These are phyloP conservation scores for Paramecium caudatum DNA, from an alignment of 73 alveolate genomes.

Conservation along the genomic window DNA sequence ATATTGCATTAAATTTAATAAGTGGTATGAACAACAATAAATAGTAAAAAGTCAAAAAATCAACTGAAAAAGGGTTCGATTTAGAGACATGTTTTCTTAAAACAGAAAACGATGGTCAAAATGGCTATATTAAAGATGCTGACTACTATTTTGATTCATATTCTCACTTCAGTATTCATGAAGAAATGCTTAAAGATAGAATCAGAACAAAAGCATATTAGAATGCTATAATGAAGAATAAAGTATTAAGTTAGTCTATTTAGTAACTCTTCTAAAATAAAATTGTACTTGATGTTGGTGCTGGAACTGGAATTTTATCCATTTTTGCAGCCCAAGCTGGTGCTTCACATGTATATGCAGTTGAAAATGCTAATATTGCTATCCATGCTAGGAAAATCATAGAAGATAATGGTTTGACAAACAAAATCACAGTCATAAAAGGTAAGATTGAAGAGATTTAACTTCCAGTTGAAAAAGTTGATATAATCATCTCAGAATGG, in stretches of 20 bases:
- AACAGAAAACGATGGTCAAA: neutral
- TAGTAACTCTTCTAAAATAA: slow-evolving; percentile 89
- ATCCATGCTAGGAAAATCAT: slow-evolving; percentile 91
- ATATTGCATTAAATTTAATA: too few relatives aligned
- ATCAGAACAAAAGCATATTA: slow-evolving; percentile 93
- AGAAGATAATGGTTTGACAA: slow-evolving; percentile 87
- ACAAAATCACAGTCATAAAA: slow-evolving; percentile 90
- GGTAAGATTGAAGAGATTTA: slow-evolving; percentile 96
- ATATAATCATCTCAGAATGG: slow-evolving; percentile 97
- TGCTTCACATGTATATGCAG: slow-evolving; percentile 97
- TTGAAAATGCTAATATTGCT: slow-evolving; percentile 97
- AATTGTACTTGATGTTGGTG: slow-evolving; percentile 97
- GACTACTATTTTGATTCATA: slow-evolving; percentile 94
- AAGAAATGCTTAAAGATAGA: slow-evolving; percentile 97
- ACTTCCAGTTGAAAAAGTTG: slow-evolving; percentile 94
- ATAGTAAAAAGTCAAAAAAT: neutral
- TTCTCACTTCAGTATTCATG: slow-evolving; percentile 95
- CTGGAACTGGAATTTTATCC: slow-evolving; percentile 97
- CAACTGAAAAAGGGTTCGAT: slow-evolving; percentile 62
- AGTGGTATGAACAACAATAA: slow-evolving; percentile 53
- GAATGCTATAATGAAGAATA: slow-evolving; percentile 92
- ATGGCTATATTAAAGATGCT: slow-evolving; percentile 68
- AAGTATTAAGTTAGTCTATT: neutral
- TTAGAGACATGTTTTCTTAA: slow-evolving; percentile 61
- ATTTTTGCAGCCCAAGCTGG: slow-evolving; percentile 99